Evolutionary conservation across 768 basidiomycete genomes (phyloP).

Genomic region (Porpolomopsis calyptriformis): DNA sequence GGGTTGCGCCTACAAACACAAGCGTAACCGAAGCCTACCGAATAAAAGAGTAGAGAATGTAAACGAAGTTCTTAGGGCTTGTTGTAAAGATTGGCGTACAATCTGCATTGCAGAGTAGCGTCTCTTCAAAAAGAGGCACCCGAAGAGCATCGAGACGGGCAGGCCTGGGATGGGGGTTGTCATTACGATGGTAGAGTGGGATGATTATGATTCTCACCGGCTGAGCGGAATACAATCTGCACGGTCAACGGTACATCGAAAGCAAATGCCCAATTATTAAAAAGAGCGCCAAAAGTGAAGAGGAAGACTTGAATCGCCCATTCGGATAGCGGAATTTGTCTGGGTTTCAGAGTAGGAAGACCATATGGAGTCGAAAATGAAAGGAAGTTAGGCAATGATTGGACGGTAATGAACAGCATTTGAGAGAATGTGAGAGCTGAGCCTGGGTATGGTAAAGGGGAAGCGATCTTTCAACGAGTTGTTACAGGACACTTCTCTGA

Average conservation of each 20-base stretch:
- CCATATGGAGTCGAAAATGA: conserved; percentile 22
- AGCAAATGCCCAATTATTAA: conserved; percentile 78
- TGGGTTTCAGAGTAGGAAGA: conserved; percentile 48
- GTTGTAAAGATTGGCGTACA: conserved; percentile 26
- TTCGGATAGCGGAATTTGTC: conserved; percentile 53
- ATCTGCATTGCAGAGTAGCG: conserved; percentile 52
- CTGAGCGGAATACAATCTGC: conserved; percentile 78
- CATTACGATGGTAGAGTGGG: not conserved
- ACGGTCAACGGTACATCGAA: conserved; percentile 68
- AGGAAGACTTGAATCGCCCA: conserved; percentile 69
- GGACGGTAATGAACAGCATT: conserved; percentile 65
- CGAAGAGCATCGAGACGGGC: conserved; percentile 68
- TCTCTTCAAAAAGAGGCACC: conserved; percentile 46
- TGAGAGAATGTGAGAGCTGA: conserved; percentile 80
- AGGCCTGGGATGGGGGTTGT: conserved; percentile 37
- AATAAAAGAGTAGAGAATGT: not conserved
- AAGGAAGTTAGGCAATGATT: conserved; percentile 57
- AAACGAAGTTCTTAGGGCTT: not conserved
- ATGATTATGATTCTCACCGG: conserved; percentile 36
- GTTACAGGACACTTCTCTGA: conserved; percentile 24
- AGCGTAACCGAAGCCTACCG: conserved; percentile 49
- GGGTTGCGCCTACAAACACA: conserved; percentile 59
- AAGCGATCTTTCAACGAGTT: too few relatives aligned
- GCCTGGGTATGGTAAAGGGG: conserved; percentile 30
- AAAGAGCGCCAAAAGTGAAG: conserved; percentile 50